phyloP scores from a whole-genome alignment of 2,329 filamentous ascomycete species.

The Paraphaeosphaeria minitans region DNA sequence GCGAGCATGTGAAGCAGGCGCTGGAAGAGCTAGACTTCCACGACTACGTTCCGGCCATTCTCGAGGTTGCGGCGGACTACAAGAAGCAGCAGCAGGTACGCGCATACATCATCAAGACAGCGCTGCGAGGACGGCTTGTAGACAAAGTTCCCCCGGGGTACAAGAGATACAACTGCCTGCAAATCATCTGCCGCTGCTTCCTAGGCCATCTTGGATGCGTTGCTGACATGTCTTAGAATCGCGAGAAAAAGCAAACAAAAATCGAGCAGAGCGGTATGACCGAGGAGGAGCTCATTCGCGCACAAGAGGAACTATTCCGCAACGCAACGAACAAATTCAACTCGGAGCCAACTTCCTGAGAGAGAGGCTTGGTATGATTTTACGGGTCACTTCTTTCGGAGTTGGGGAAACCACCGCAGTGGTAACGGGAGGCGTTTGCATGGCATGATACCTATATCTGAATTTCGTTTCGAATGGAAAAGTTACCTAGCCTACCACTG shows the following conservation, averaged over 20 bases:
- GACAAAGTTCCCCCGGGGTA: background rate
- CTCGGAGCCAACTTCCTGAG: slow-evolving; percentile 51
- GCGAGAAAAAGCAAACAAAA: slow-evolving; percentile 97
- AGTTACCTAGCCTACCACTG: background rate
- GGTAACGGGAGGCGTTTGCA: slow-evolving; percentile 10
- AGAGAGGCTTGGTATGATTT: slow-evolving; percentile 1
- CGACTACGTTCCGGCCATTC: slow-evolving; percentile 87
- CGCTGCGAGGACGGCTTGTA: background rate
- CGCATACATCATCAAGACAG: slow-evolving; percentile 11
- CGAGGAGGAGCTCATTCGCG: slow-evolving; percentile 83
- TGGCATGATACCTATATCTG: slow-evolving; percentile 5
- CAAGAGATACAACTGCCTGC: background rate
- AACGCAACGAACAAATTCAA: slow-evolving; percentile 76
- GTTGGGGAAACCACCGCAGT: slow-evolving; percentile 27
- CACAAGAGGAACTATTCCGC: slow-evolving; percentile 91
- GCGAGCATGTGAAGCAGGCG: slow-evolving; percentile 95
- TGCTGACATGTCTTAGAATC: slow-evolving; percentile 62
- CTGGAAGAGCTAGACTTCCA: slow-evolving; percentile 90
- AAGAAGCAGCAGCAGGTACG: slow-evolving; percentile 89
- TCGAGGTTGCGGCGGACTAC: slow-evolving; percentile 86
- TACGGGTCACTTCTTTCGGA: slow-evolving; percentile 18
- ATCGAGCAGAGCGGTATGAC: slow-evolving; percentile 93
- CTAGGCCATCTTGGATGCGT: background rate
- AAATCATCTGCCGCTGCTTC: background rate
- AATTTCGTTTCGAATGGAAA: background rate